These are phyloP conservation scores for Artemisia annua DNA, from an alignment of 129 eudicot species.

Conservation along the genomic window DNA sequence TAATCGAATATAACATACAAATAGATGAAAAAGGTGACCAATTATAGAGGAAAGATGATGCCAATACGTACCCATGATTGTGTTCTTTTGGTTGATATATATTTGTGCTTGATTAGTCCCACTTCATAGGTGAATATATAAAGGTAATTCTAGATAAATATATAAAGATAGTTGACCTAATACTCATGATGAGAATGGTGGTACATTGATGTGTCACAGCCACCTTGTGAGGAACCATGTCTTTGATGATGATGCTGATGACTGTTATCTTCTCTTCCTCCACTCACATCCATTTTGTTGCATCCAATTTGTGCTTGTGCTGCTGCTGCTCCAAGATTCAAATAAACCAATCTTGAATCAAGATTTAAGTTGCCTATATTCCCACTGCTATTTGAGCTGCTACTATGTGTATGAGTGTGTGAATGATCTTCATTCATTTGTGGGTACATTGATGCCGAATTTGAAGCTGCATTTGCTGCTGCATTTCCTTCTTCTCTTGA, in stretches of 20 bases:
- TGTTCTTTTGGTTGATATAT: constrained; percentile 19
- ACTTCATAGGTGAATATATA: constrained; percentile 33
- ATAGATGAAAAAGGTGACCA: constrained; percentile 23
- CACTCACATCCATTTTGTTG: constrained; percentile 52
- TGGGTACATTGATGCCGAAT: constrained; percentile 46
- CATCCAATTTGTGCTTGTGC: constrained; percentile 56
- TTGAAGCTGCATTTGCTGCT: constrained; percentile 33
- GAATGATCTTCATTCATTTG: constrained; percentile 47
- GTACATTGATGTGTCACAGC: constrained; percentile 63
- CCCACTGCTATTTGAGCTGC: constrained; percentile 44
- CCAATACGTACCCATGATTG: constrained; percentile 34
- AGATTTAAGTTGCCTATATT: constrained; percentile 47
- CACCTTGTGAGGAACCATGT: constrained; percentile 53
- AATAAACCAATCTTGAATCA: constrained; percentile 79
- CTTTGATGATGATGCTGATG: constrained; percentile 46
- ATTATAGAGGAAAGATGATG: constrained; percentile 36
- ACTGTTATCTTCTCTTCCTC: constrained; percentile 51
- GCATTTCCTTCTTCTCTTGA: constrained; percentile 80
- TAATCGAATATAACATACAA: constrained; percentile 1
- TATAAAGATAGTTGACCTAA: constrained; percentile 40
- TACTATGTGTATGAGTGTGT: constrained; percentile 36
- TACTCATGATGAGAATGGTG: constrained; percentile 73
- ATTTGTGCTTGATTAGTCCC: constrained; percentile 26
- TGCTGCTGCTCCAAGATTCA: constrained; percentile 70
- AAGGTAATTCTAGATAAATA: constrained; percentile 33